Conservation (phyloP, 1,139 yeast species). For the Nadsonia starkeyi-henricii region DNA sequence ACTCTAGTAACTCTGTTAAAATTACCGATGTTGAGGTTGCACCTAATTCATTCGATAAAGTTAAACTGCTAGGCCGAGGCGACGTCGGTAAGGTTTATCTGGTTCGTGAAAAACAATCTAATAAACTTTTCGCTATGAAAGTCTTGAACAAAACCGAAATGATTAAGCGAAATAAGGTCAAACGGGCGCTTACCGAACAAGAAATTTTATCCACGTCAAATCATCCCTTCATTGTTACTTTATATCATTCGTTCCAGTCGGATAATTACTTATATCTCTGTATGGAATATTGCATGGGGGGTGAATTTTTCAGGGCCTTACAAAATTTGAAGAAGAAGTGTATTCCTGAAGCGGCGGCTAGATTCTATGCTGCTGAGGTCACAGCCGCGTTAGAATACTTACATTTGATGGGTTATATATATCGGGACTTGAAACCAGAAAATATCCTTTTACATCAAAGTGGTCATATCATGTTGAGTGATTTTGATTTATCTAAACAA, state of each 20-base stretch:
- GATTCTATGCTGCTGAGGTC: conserved; percentile 93
- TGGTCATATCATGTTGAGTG: conserved; percentile 95
- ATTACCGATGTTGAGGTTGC: conserved; percentile 68
- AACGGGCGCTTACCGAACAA: conserved; percentile 90
- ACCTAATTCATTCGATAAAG: conserved; percentile 77
- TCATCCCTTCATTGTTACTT: conserved; percentile 93
- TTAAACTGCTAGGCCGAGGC: conserved; percentile 82
- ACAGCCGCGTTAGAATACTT: conserved; percentile 92
- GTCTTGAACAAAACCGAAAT: conserved; percentile 81
- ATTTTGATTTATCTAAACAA: conserved; percentile 89
- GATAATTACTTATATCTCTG: conserved; percentile 87
- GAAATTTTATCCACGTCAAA: conserved; percentile 90
- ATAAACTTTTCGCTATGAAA: conserved; percentile 82
- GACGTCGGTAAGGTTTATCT: conserved; percentile 95
- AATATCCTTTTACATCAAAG: conserved; percentile 85
- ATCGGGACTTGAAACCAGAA: conserved; percentile 91
- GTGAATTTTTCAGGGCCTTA: conserved; percentile 91
- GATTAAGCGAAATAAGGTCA: conserved; percentile 89
- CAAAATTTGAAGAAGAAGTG: conserved; percentile 85
- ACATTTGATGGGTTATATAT: conserved; percentile 92
- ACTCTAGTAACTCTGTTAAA: conserved; percentile 53
- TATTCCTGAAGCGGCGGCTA: conserved; percentile 76
- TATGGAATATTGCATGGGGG: conserved; percentile 99
- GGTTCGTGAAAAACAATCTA: conserved; percentile 67
- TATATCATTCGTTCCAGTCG: conserved; percentile 92